A percentile compares a stretch with the other conserved stretches of the same genome.
Evolutionary conservation across 306 rosid species (phyloP).

Genomic region (Fragaria vesca): DNA sequence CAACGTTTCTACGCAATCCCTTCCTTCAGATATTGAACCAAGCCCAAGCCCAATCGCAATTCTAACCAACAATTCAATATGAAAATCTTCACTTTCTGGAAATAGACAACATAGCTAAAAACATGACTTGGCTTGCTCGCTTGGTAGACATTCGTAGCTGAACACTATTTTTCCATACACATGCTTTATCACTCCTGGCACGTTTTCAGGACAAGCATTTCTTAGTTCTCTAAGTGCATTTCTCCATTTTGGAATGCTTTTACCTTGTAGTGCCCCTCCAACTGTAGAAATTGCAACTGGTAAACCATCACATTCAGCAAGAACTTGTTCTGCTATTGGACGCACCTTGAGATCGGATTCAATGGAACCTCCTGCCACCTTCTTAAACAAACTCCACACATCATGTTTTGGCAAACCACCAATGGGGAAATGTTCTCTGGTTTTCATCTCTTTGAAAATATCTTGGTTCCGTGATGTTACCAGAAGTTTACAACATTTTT

Average conservation of each 20-base stretch:
- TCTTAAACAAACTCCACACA: conserved; percentile 2
- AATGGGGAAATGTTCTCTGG: not conserved
- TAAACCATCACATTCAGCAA: conserved; percentile 33
- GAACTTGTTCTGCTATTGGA: conserved; percentile 24
- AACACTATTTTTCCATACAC: too few relatives aligned
- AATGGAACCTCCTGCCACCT: not conserved
- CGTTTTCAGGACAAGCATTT: not conserved
- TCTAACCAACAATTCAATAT: too few relatives aligned
- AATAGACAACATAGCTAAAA: too few relatives aligned
- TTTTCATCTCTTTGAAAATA: not conserved
- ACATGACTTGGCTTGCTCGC: too few relatives aligned
- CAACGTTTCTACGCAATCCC: too few relatives aligned
- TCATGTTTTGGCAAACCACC: not conserved
- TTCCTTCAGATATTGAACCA: too few relatives aligned
- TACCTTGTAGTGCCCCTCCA: conserved; percentile 28
- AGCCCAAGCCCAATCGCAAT: too few relatives aligned
- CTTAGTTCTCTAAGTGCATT: conserved; percentile 32
- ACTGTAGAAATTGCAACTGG: conserved; percentile 35
- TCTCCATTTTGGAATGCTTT: conserved; percentile 35
- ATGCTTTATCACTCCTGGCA: not conserved
- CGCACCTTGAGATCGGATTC: not conserved
- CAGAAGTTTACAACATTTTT: not conserved
- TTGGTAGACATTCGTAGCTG: too few relatives aligned
- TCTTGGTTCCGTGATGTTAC: not conserved
- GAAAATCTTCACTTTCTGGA: too few relatives aligned